Base-by-base conservation (phyloP, 352 stramenopile species). In the Phytophthora multivora region DNA sequence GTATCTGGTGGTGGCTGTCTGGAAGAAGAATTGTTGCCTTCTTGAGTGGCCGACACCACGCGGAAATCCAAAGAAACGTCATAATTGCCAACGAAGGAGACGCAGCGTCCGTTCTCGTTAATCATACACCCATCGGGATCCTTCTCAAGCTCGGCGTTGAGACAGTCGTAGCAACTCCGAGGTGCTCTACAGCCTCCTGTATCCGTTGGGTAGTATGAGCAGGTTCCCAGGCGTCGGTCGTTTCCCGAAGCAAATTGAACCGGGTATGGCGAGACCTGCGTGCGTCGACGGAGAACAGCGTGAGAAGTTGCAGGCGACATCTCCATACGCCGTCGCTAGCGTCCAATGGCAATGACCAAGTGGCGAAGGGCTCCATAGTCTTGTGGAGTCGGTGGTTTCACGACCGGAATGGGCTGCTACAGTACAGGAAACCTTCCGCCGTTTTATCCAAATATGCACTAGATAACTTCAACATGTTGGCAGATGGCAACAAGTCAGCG, bases 101-200 rank as follows among this genome's bases (percentile, higher is more conserved):
- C 45, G 58, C 66, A 79, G 12, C 53, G 63, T 5, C 66, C 62
- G 3, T 48, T 21, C 12, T 69, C 55, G 51, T 66, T 59, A 47
- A 79, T 49, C 54, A 79, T 63, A 33, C 71, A 79, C 15, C 59
- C 66, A 25, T 66, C 48, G 4, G 55, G 60, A 25, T 77, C 61
- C 15, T 46, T 51, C 1, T 57, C 49, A 16, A 80, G 45, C 3
- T 63, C 19, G 19, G 35, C 35, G 52, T 84, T 76, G 41, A 76
- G 61, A 46, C 75, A 80, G 53, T 84, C 62, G 50, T 66, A 79
- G 66, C 72, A 84, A 35, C 58, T 71, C 23, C 72, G 69, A 46
- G 65, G 71, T 1, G 58, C 51, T 53, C 45, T 57, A 59, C 63
- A 80, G 28, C 59, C 68, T 19, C 23, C 35, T 26, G 36, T 12